Conservation (phyloP, 23 red algal species). For the Gracilaria domingensis region DNA sequence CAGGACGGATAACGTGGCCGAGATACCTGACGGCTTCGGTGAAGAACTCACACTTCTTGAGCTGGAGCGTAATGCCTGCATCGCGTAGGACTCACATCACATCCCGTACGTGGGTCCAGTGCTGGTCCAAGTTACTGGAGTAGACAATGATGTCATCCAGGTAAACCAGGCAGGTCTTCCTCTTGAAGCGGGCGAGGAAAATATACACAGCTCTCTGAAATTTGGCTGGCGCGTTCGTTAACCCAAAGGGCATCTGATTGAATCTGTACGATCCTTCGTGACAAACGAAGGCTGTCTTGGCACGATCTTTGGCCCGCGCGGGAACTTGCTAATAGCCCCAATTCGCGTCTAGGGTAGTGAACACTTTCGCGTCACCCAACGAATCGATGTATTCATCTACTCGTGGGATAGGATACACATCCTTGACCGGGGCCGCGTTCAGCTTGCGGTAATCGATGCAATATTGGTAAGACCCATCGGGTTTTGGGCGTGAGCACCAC, state of each 20-base stretch:
- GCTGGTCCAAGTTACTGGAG: neutral
- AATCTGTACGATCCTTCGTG: neutral
- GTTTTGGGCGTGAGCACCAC: conserved; percentile 2
- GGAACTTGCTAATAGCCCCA: neutral
- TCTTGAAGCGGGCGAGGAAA: neutral
- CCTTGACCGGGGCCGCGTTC: neutral
- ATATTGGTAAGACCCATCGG: neutral
- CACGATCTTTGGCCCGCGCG: neutral
- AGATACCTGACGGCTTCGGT: neutral
- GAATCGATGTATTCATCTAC: conserved; percentile 16
- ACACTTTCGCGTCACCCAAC: neutral
- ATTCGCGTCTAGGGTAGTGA: conserved; percentile 3
- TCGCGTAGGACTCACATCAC: neutral
- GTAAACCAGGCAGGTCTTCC: neutral
- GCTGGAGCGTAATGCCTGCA: neutral
- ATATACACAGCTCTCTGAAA: neutral
- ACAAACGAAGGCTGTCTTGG: neutral
- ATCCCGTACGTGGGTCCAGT: neutral
- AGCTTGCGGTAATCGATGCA: neutral
- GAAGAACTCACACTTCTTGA: neutral
- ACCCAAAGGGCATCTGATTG: neutral
- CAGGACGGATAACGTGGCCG: neutral
- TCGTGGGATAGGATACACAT: neutral
- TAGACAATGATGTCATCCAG: neutral
- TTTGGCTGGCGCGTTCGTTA: neutral